Conservation (phyloP, 2,329 filamentous ascomycete genomes). For the Akanthomyces lecanii region DNA sequence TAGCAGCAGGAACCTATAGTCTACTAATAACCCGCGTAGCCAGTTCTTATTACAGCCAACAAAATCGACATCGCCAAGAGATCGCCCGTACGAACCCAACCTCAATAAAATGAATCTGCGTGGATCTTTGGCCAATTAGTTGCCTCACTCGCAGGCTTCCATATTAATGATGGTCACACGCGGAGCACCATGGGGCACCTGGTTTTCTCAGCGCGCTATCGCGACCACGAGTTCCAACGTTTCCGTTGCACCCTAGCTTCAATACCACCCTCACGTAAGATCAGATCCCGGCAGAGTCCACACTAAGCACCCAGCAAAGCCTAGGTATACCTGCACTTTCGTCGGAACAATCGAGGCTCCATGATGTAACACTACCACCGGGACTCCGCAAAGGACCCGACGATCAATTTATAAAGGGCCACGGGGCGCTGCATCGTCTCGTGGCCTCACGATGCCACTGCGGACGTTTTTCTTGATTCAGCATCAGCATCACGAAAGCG, state of each 20-base stretch:
- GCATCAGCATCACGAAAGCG: background rate
- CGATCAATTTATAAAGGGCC: too few relatives aligned
- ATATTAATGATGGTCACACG: background rate
- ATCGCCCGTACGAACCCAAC: background rate
- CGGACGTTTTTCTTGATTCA: too few relatives aligned
- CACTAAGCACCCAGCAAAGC: background rate
- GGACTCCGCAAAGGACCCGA: too few relatives aligned
- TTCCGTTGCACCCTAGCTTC: background rate
- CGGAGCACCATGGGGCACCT: background rate
- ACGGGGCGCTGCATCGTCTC: too few relatives aligned
- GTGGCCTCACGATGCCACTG: too few relatives aligned
- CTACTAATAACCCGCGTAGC: too few relatives aligned
- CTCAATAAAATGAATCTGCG: background rate
- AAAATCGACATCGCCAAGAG: background rate
- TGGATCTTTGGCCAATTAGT: background rate
- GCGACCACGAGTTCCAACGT: background rate
- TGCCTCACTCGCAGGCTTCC: background rate
- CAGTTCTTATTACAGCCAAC: too few relatives aligned
- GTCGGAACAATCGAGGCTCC: background rate
- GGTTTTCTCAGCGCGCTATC: background rate
- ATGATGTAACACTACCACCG: background rate
- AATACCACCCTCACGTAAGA: constrained; percentile 11
- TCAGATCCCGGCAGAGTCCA: background rate
- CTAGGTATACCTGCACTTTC: background rate
- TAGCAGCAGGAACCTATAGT: too few relatives aligned